These are phyloP conservation scores for Naegleria gruberi DNA, from an alignment of 208 protist genomes.

Conservation along the genomic window DNA sequence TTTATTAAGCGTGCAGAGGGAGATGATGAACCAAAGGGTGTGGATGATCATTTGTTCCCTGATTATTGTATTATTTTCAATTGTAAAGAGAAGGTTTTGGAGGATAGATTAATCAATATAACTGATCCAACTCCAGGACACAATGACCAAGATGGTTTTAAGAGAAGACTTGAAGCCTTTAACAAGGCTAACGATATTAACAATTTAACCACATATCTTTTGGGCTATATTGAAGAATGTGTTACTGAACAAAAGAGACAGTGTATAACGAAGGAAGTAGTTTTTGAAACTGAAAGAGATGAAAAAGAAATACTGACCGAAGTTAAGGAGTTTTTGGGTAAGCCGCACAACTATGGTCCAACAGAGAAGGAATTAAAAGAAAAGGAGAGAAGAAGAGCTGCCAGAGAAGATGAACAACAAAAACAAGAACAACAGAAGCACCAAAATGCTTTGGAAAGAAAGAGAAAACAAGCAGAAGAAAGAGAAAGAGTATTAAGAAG, in stretches of 20 bases:
- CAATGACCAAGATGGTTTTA: conserved; percentile 31
- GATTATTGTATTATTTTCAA: conserved; percentile 64
- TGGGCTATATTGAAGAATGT: conserved; percentile 33
- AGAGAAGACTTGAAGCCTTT: conserved; percentile 27
- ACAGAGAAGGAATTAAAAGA: conserved; percentile 61
- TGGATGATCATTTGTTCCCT: conserved; percentile 47
- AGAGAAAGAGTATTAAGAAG: conserved; percentile 23
- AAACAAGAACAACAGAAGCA: conserved; percentile 49
- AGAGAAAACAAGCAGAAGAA: conserved; percentile 19
- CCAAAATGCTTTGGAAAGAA: conserved; percentile 25
- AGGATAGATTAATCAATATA: conserved; percentile 48
- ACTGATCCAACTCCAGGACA: neutral
- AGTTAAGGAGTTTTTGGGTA: conserved; percentile 53
- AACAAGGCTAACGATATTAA: conserved; percentile 43
- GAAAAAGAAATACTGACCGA: conserved; percentile 23
- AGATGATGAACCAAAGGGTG: conserved; percentile 64
- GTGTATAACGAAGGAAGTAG: conserved; percentile 19
- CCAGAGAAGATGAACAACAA: conserved; percentile 35
- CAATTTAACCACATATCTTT: conserved; percentile 24
- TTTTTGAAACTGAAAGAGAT: neutral
- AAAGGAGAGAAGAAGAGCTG: conserved; percentile 50
- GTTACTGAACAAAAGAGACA: neutral
- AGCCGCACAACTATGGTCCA: conserved; percentile 73
- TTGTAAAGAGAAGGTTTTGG: conserved; percentile 60
- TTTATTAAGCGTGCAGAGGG: conserved; percentile 50